Percentiles rank a stretch among this genome's conserved stretches.
phyloP scores from a whole-genome alignment of 73 alveolate genomes.

The Paramecium pentaurelia region DNA sequence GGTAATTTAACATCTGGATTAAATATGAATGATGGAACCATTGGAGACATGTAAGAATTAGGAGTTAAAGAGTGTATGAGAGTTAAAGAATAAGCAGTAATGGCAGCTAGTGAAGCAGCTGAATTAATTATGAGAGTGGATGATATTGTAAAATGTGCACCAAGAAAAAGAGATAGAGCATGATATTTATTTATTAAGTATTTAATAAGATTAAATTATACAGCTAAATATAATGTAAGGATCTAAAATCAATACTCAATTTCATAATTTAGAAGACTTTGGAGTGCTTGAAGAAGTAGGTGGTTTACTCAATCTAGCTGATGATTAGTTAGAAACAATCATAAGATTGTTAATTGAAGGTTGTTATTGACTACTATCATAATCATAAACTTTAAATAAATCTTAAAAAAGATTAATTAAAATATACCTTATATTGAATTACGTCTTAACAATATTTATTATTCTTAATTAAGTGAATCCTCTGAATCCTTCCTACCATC shows the following conservation, averaged over 20 bases:
- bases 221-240: background rate
- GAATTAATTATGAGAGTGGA: constrained; percentile 97
- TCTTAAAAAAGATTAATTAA: background rate
- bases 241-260: background rate
- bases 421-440: constrained; percentile 60
- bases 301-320: background rate
- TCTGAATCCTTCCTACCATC: constrained; percentile 74
- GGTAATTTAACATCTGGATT: constrained; percentile 86
- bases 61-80: constrained; percentile 93
- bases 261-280: background rate
- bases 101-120: constrained; percentile 97
- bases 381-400: background rate
- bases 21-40: constrained; percentile 81
- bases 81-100: constrained; percentile 94
- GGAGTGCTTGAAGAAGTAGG: background rate
- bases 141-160: constrained; percentile 93
- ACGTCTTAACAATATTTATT: constrained; percentile 59
- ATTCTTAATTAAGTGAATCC: constrained; percentile 59
- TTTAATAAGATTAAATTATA: background rate
- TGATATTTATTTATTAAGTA: constrained; percentile 27
- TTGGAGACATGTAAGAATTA: constrained; percentile 85
- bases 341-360: background rate
- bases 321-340: background rate
- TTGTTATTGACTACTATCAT: background rate
- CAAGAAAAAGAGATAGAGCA: constrained; percentile 88